A percentile compares a stretch with the other conserved stretches of the same genome.
phyloP scores from a whole-genome alignment of 163 green algal genomes.

The Botryococcus braunii region DNA sequence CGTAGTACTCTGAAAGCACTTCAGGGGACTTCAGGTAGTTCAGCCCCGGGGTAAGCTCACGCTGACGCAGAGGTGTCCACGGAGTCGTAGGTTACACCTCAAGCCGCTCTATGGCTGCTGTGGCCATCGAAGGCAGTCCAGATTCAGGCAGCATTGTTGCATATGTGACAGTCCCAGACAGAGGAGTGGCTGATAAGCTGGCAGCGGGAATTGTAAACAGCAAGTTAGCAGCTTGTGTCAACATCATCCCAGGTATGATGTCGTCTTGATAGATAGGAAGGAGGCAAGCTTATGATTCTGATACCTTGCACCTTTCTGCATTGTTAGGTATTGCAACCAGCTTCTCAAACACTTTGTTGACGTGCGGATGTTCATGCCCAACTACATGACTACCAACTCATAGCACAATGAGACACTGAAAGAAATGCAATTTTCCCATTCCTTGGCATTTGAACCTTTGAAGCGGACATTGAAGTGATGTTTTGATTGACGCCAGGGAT shows the following conservation, averaged over 20 bases:
- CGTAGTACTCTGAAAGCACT: background rate
- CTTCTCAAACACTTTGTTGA: background rate
- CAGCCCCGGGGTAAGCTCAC: no score
- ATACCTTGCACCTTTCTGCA: no score
- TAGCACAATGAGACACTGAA: background rate
- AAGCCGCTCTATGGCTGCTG: background rate
- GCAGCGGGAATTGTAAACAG: conserved; percentile 32
- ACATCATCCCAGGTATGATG: conserved; percentile 44
- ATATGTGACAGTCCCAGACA: conserved; percentile 32
- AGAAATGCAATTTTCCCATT: background rate
- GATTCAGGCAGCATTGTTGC: conserved; percentile 11
- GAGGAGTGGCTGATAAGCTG: conserved; percentile 25
- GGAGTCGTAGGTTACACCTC: background rate
- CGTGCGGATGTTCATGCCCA: background rate
- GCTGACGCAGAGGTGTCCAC: background rate
- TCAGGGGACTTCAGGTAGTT: no score
- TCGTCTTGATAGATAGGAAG: no score
- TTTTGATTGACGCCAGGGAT: conserved; percentile 31
- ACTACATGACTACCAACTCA: background rate
- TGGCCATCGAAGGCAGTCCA: background rate
- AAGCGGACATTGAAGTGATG: no score
- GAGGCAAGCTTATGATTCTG: no score
- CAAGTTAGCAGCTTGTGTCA: conserved; percentile 61
- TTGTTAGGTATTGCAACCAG: no score
- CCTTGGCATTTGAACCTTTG: background rate